These are phyloP conservation scores for Schizosaccharomyces lindneri DNA, from an alignment of 805 yeast species.

Conservation along the genomic window DNA sequence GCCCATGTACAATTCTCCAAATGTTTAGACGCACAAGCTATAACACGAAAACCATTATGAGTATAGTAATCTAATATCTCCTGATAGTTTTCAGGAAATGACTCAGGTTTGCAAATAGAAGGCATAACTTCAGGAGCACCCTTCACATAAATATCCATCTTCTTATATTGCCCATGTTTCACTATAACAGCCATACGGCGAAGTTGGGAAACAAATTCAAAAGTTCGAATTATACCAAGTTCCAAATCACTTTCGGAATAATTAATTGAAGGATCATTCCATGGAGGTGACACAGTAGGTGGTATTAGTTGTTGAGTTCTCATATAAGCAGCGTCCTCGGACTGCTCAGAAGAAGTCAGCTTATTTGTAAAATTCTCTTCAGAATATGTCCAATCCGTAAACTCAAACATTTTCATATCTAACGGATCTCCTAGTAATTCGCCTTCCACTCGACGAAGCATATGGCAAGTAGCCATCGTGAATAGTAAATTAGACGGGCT, in stretches of 20 bases:
- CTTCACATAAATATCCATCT: constrained; percentile 40
- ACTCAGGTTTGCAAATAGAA: constrained; percentile 43
- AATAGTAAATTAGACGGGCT: constrained; percentile 10
- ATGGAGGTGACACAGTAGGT: background rate
- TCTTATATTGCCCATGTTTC: constrained; percentile 19
- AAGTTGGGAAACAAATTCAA: constrained; percentile 62
- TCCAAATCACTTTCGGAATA: constrained; percentile 3
- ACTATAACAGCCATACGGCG: constrained; percentile 79
- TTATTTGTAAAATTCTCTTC: constrained; percentile 29
- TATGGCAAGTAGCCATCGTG: constrained; percentile 65
- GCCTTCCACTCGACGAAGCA: constrained; percentile 52
- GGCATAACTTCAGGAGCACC: constrained; percentile 94
- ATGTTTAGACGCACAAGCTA: constrained; percentile 64
- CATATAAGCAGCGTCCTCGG: constrained; percentile 1
- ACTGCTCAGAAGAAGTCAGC: constrained; percentile 10
- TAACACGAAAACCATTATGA: constrained; percentile 81
- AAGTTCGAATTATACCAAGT: constrained; percentile 27
- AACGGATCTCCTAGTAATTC: constrained; percentile 82
- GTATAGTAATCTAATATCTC: constrained; percentile 62
- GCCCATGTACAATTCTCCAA: constrained; percentile 21
- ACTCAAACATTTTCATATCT: constrained; percentile 80
- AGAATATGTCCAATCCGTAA: constrained; percentile 49
- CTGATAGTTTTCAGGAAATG: constrained; percentile 53
- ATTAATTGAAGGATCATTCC: background rate
- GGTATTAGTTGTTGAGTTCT: constrained; percentile 5